A percentile compares a stretch with the other conserved stretches of the same genome.
phyloP scores from a whole-genome alignment of 1,284 basidiomycete genomes.

The Trametes versicolor region DNA sequence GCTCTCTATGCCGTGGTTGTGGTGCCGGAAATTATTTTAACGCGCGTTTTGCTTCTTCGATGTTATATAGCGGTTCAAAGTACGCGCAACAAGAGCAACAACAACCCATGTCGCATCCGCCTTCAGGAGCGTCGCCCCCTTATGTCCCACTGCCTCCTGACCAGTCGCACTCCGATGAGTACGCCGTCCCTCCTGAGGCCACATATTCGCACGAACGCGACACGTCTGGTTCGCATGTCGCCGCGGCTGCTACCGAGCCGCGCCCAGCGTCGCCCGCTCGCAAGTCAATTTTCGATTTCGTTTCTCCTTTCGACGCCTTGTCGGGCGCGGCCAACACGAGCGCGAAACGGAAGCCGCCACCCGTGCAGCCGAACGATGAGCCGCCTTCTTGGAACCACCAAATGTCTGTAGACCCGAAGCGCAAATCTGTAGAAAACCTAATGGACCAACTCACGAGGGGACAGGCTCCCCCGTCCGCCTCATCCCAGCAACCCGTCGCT shows the following conservation, averaged over 20 bases:
- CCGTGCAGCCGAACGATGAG: conserved; percentile 60
- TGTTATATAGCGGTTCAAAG: conserved; percentile 55
- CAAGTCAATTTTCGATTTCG: conserved; percentile 84
- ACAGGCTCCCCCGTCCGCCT: conserved; percentile 50
- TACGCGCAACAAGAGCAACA: conserved; percentile 65
- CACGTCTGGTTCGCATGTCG: conserved; percentile 29
- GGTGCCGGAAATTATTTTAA: conserved; percentile 1
- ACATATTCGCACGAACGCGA: conserved; percentile 55
- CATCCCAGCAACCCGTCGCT: conserved; percentile 46
- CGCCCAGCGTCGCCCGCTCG: conserved; percentile 72
- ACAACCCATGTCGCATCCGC: conserved; percentile 48
- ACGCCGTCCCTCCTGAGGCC: conserved; percentile 50
- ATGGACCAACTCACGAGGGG: conserved; percentile 74
- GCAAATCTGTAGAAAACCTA: conserved; percentile 81
- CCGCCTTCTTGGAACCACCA: conserved; percentile 59
- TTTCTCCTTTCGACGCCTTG: conserved; percentile 84
- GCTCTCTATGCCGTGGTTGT: conserved; percentile 1
- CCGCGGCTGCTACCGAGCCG: conserved; percentile 45
- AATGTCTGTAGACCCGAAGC: conserved; percentile 69
- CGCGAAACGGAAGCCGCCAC: conserved; percentile 71
- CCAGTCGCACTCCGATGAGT: conserved; percentile 44
- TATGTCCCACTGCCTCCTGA: conserved; percentile 46
- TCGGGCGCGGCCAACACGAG: conserved; percentile 50
- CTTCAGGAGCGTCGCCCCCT: conserved; percentile 58
- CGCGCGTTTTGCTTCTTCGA: conserved; percentile 2